Conservation (phyloP, 768 basidiomycete species). For the Sarcodon aspratus region DNA sequence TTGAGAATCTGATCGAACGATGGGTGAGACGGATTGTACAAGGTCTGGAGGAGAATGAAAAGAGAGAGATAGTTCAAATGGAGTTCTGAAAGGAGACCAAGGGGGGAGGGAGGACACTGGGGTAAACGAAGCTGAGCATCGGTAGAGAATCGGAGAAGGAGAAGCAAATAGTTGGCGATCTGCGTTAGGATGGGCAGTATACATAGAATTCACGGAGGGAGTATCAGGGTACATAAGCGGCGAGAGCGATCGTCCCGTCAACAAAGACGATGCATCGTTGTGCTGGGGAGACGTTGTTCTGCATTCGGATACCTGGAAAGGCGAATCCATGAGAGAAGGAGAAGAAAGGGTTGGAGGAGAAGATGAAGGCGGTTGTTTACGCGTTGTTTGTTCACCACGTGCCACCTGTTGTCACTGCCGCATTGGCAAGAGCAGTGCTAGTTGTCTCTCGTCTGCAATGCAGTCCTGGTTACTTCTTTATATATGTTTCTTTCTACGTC, state of each 20-base stretch:
- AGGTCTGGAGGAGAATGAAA: not conserved
- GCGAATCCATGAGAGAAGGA: not conserved
- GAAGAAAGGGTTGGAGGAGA: not conserved
- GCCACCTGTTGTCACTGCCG: not conserved
- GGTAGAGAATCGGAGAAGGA: not conserved
- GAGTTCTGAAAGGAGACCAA: not conserved
- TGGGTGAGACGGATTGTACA: not conserved
- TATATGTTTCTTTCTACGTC: conserved; percentile 8
- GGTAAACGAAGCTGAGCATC: not conserved
- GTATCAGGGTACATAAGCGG: not conserved
- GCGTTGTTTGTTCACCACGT: conserved; percentile 1
- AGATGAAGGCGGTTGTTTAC: conserved; percentile 1
- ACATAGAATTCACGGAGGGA: too few relatives aligned
- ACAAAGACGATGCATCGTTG: not conserved
- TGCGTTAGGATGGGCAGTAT: not conserved
- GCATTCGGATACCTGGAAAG: not conserved
- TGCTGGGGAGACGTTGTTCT: not conserved
- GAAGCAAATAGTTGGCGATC: not conserved
- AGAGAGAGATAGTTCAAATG: not conserved
- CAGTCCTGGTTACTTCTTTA: conserved; percentile 7
- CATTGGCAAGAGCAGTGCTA: too few relatives aligned
- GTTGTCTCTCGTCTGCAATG: conserved; percentile 3
- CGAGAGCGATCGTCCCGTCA: not conserved
- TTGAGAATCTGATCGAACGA: not conserved
- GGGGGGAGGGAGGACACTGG: not conserved